These are phyloP conservation scores for Candida hungchunana DNA, from an alignment of 805 yeast genomes.

Conservation along the genomic window DNA sequence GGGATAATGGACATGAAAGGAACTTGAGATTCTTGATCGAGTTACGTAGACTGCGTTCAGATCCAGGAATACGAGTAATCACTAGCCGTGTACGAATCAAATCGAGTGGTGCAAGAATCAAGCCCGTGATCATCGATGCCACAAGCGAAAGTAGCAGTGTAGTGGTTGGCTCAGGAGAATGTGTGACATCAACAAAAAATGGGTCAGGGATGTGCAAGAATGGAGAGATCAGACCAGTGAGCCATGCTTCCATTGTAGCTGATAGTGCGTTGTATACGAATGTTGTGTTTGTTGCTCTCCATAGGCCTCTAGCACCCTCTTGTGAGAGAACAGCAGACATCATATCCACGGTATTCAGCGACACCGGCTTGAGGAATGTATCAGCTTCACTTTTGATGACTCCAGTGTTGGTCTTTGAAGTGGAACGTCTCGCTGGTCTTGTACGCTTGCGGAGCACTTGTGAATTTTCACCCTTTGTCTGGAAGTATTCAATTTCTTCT, in stretches of 20 bases:
- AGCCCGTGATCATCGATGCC: constrained; percentile 69
- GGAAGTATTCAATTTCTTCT: constrained; percentile 42
- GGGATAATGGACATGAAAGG: constrained; percentile 50
- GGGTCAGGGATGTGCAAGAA: constrained; percentile 84
- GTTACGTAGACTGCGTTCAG: constrained; percentile 66
- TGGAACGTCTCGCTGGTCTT: constrained; percentile 11
- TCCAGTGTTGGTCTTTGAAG: neutral
- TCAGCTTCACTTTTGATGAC: constrained; percentile 1
- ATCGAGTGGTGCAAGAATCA: constrained; percentile 75
- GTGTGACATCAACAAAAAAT: constrained; percentile 73
- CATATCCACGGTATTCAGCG: constrained; percentile 61
- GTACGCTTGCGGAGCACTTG: constrained; percentile 19
- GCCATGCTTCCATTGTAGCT: constrained; percentile 84
- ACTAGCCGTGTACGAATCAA: constrained; percentile 74
- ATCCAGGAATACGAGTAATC: constrained; percentile 53
- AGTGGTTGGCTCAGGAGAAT: constrained; percentile 68
- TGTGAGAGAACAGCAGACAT: constrained; percentile 58
- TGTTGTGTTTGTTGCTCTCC: constrained; percentile 74
- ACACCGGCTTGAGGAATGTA: constrained; percentile 48
- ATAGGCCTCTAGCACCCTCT: constrained; percentile 68
- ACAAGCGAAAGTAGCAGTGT: constrained; percentile 65
- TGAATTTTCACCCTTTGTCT: constrained; percentile 24
- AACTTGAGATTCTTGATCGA: constrained; percentile 50
- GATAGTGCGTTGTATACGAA: constrained; percentile 73
- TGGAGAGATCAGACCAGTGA: constrained; percentile 83